A percentile compares a stretch with the other conserved stretches of the same genome.
Conservation (phyloP, 345 rosid genomes). For the Litchi chinensis region DNA sequence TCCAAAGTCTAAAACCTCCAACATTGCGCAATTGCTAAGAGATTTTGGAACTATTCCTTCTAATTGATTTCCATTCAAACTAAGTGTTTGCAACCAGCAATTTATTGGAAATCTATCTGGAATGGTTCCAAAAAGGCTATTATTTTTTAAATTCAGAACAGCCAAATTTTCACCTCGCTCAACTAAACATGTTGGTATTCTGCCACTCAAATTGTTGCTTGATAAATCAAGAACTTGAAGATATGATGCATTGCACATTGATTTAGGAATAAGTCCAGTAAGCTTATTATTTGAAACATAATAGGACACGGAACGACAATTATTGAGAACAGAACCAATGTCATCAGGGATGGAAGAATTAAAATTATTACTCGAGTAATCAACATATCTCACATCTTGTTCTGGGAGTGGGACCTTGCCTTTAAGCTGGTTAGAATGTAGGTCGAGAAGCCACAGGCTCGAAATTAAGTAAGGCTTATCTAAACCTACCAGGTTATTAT, state of each 20-base stretch:
- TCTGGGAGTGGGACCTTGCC: slow-evolving; percentile 29
- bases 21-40: slow-evolving; percentile 22
- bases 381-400: slow-evolving; percentile 9
- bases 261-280: slow-evolving; percentile 32
- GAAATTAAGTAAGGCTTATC: slow-evolving; percentile 11
- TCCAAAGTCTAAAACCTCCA: slow-evolving; percentile 43
- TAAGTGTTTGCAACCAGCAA: slow-evolving; percentile 23
- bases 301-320: slow-evolving; percentile 32
- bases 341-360: slow-evolving; percentile 19
- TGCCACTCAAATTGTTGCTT: slow-evolving; percentile 33
- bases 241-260: slow-evolving; percentile 27
- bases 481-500: slow-evolving; percentile 11
- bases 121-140: slow-evolving; percentile 22
- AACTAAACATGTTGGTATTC: slow-evolving; percentile 25
- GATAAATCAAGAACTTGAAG: slow-evolving; percentile 43
- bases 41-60: slow-evolving; percentile 38
- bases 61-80: slow-evolving; percentile 34
- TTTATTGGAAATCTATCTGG: slow-evolving; percentile 14
- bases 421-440: slow-evolving; percentile 30
- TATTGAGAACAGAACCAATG: slow-evolving; percentile 11
- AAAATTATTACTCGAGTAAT: slow-evolving; percentile 41
- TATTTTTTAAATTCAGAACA: slow-evolving; percentile 34
- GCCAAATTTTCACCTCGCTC: neutral
- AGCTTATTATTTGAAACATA: slow-evolving; percentile 38
- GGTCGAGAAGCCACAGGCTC: slow-evolving; percentile 18